These are phyloP conservation scores for Penicillium sp. DNA, from an alignment of 2,329 filamentous ascomycete genomes.

Conservation along the genomic window DNA sequence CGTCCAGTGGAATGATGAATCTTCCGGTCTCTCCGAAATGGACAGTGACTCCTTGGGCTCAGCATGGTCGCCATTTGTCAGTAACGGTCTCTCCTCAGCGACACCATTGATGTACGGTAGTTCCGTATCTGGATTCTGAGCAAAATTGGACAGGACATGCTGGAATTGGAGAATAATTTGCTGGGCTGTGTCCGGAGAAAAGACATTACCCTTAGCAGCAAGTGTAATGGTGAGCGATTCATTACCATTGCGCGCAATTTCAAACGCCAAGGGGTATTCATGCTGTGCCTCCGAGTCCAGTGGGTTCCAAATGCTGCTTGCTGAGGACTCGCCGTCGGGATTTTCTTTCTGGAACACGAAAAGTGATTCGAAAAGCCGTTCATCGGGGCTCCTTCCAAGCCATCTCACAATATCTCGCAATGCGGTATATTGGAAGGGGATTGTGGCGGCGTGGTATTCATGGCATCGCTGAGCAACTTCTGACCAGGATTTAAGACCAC, in stretches of 20 bases:
- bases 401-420: conserved; percentile 82
- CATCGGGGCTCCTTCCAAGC: conserved; percentile 60
- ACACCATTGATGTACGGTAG: conserved; percentile 21
- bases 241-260: conserved; percentile 62
- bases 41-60: not conserved
- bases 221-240: conserved; percentile 61
- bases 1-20: conserved; percentile 62
- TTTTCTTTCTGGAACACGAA: conserved; percentile 76
- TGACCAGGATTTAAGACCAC: conserved; percentile 58
- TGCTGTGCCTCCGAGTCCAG: conserved; percentile 54
- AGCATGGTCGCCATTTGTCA: conserved; percentile 5
- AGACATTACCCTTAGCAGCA: conserved; percentile 58
- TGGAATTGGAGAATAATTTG: conserved; percentile 52
- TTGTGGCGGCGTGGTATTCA: conserved; percentile 67
- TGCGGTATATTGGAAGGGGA: conserved; percentile 78
- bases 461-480: conserved; percentile 69
- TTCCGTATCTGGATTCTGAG: conserved; percentile 34
- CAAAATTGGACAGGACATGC: conserved; percentile 40
- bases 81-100: not conserved
- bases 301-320: conserved; percentile 58
- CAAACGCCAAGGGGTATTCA: conserved; percentile 79
- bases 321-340: conserved; percentile 23
- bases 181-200: conserved; percentile 40
- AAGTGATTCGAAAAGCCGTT: conserved; percentile 74
- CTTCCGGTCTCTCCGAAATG: not conserved